Evolutionary conservation across 2,329 filamentous ascomycete genomes (phyloP), one percentile per base, ranked within the genome.

Genomic region (Monilinia polystroma): DNA sequence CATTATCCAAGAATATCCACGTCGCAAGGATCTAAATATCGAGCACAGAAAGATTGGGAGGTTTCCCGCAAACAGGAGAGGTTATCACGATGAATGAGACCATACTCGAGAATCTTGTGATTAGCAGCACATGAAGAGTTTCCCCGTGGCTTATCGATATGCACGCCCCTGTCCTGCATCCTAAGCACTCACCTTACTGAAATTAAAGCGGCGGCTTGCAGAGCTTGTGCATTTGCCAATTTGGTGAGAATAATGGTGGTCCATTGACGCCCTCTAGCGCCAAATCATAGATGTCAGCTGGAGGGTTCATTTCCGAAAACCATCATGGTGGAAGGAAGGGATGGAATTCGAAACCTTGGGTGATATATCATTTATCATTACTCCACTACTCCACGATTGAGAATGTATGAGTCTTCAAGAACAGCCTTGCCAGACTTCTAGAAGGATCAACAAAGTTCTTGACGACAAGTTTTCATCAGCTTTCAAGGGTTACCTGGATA

Each of bases 161-260:
- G 58, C 29, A 38, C 35, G 32, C 8, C 45, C 26, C 6, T 49
- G n/a, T 47, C 43, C 43, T 51, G 58, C 32, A 62, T 38, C n/a
- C 11, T 26, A 11, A 51, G 57, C 57, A 49, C 5, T 11, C 29
- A 26, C 20, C 29, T 20, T 43, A 59, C 43, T 35, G 43, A 10
- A 35, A 35, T 23, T 23, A 59, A 59, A 59, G 43, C 57, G 57
- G 57, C 43, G 20, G 23, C 18, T 35, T 35, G 43, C 57, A 59
- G 57, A n/a, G 4, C 11, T 18, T 29, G 16, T 45, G 41, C 4
- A 38, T n/a, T 26, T 38, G 45, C 43, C 43, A 49, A 35, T 47
- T 10, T 18, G 57, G 35, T 10, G 20, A 11, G 35, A 38, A 49
- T 35, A 35, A 11, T 32, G 20, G 20, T 32, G 8, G 45, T 47